Evolutionary conservation across 2,329 filamentous ascomycete genomes (phyloP).

Genomic region (Diaporthe citrichinensis): DNA sequence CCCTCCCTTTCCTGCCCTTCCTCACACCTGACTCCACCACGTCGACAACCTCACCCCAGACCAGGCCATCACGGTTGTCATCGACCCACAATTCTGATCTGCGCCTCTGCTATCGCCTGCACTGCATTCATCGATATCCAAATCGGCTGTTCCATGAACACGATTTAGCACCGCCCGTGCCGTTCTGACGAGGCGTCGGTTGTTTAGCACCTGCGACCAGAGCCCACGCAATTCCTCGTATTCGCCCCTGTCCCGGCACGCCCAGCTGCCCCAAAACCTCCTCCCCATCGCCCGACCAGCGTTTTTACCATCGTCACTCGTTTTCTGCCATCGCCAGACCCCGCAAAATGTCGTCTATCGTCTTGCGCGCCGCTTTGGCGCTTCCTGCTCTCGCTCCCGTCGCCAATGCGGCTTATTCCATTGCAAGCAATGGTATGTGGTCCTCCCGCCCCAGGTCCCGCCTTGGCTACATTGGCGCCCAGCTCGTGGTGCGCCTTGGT

Average conservation of each 20-base stretch:
- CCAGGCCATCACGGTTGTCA: conserved; percentile 19
- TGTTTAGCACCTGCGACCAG: conserved; percentile 5
- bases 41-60: conserved; percentile 16
- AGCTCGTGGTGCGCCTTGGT: conserved; percentile 17
- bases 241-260: background rate
- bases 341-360: conserved; percentile 31
- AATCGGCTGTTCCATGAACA: conserved; percentile 13
- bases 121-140: conserved; percentile 9
- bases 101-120: conserved; percentile 1
- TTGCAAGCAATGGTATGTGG: conserved; percentile 34
- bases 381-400: conserved; percentile 30
- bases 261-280: conserved; percentile 8
- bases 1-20: background rate
- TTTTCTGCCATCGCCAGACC: background rate
- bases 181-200: conserved; percentile 18
- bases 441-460: background rate
- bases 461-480: conserved; percentile 27
- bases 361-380: conserved; percentile 36
- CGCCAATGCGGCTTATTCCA: conserved; percentile 38
- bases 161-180: conserved; percentile 1
- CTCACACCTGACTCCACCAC: conserved; percentile 15
- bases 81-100: conserved; percentile 11
- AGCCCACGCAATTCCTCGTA: conserved; percentile 26
- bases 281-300: background rate
- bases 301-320: conserved; percentile 30